A percentile compares a stretch with the other conserved stretches of the same genome.
Conservation (phyloP, 805 yeast genomes). For the Nadsonia fulvescens region DNA sequence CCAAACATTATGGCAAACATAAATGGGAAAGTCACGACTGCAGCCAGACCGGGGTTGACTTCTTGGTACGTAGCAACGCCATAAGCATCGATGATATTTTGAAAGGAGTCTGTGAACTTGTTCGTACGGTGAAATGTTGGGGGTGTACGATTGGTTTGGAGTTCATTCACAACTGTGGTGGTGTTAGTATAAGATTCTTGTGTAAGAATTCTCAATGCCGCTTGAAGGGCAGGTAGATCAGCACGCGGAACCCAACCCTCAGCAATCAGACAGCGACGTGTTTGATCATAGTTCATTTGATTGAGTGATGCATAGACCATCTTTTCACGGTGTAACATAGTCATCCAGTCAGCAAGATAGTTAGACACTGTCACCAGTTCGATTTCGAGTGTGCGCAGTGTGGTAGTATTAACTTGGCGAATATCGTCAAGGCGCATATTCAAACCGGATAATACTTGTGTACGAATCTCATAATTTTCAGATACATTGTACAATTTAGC, state of each 20-base stretch:
- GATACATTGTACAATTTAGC: slow-evolving; percentile 57
- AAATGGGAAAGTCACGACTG: slow-evolving; percentile 89
- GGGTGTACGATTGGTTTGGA: slow-evolving; percentile 69
- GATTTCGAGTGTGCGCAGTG: slow-evolving; percentile 47
- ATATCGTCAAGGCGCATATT: slow-evolving; percentile 34
- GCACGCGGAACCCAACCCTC: slow-evolving; percentile 92
- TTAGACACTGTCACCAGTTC: slow-evolving; percentile 66
- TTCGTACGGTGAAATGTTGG: slow-evolving; percentile 89
- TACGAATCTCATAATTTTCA: slow-evolving; percentile 23
- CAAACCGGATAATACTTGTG: slow-evolving; percentile 20
- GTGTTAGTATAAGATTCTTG: slow-evolving; percentile 24
- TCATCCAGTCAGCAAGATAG: slow-evolving; percentile 59
- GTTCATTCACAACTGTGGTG: slow-evolving; percentile 31
- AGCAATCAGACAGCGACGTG: slow-evolving; percentile 72
- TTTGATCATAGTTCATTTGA: slow-evolving; percentile 60
- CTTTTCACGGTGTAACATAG: slow-evolving; percentile 56
- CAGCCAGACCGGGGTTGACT: slow-evolving; percentile 89
- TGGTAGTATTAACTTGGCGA: slow-evolving; percentile 41
- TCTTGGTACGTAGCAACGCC: slow-evolving; percentile 89
- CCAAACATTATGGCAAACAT: slow-evolving; percentile 99
- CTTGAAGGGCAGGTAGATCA: slow-evolving; percentile 42
- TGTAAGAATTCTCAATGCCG: slow-evolving; percentile 44
- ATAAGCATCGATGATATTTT: slow-evolving; percentile 84
- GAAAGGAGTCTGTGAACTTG: slow-evolving; percentile 85
- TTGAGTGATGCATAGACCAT: slow-evolving; percentile 65